A percentile compares a stretch with the other conserved stretches of the same genome.
phyloP scores from a whole-genome alignment of 139 green algal genomes.

The Micractinium sp. region DNA sequence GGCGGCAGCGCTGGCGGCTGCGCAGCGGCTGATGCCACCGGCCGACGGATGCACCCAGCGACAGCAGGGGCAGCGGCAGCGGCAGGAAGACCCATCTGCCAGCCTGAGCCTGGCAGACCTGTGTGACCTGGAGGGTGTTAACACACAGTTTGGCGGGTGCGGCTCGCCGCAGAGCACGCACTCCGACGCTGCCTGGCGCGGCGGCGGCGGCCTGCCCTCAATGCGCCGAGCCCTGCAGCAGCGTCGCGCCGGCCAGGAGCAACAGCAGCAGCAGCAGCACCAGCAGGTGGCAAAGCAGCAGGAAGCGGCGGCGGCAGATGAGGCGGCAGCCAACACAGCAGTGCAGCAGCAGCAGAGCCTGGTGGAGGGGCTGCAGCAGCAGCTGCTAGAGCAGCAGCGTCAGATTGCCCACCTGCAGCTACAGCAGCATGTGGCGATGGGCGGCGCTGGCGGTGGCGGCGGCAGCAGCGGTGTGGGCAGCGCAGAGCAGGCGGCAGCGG shows the following conservation, averaged over 20 bases:
- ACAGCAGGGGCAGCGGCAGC: background rate
- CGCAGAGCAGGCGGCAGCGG: background rate
- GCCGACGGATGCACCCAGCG: too few species aligned
- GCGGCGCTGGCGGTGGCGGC: background rate
- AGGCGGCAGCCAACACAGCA: background rate
- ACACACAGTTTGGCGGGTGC: background rate
- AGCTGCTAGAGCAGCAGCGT: constrained; percentile 10
- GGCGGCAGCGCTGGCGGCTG: background rate
- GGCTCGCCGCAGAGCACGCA: constrained; percentile 3
- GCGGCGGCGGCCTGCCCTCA: background rate
- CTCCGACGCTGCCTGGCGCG: background rate
- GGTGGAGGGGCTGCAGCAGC: background rate
- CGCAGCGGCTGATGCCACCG: background rate
- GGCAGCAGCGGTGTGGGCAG: background rate
- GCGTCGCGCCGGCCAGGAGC: background rate
- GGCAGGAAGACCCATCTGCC: background rate
- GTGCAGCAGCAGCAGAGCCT: background rate
- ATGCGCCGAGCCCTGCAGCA: background rate
- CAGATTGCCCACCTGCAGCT: constrained; percentile 9
- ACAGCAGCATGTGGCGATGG: background rate
- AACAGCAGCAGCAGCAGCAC: background rate
- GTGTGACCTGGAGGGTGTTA: background rate
- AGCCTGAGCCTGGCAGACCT: constrained; percentile 19
- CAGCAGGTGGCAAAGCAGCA: background rate
- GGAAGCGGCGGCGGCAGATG: background rate